A percentile compares a stretch with the other conserved stretches of the same genome.
phyloP scores from a whole-genome alignment of 2,329 filamentous ascomycete genomes.

The Alternaria postmessia region DNA sequence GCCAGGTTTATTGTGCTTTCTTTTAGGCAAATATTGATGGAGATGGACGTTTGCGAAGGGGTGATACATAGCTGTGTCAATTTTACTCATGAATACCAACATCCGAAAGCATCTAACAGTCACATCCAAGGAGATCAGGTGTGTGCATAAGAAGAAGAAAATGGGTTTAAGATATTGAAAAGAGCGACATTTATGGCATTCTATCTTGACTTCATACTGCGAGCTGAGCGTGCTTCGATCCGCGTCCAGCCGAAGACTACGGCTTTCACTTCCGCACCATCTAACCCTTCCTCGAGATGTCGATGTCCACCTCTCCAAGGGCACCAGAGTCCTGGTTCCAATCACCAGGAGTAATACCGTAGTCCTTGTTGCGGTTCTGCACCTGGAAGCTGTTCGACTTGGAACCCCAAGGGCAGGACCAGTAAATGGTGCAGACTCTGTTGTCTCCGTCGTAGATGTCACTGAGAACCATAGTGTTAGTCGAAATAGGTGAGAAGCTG shows the following conservation, averaged over 20 bases:
- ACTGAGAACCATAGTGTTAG: neutral
- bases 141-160: too few relatives aligned
- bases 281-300: neutral
- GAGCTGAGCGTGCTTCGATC: neutral
- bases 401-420: neutral
- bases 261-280: accelerated
- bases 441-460: neutral
- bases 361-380: neutral
- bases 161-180: too few relatives aligned
- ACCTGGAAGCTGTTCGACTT: neutral
- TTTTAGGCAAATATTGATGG: too few relatives aligned
- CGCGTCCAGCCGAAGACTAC: too few relatives aligned
- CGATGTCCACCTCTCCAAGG: neutral
- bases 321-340: neutral
- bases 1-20: too few relatives aligned
- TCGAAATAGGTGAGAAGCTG: neutral
- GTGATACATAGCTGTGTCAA: too few relatives aligned
- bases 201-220: neutral
- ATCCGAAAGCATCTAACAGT: too few relatives aligned
- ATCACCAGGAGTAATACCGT: neutral
- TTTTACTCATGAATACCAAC: too few relatives aligned
- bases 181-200: too few relatives aligned
- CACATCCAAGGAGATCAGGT: too few relatives aligned
- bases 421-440: neutral
- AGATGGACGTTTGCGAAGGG: too few relatives aligned